A percentile compares a stretch with the other conserved stretches of the same genome.
phyloP scores from a whole-genome alignment of 805 yeast genomes.

The Metschnikowia vanudenii region DNA sequence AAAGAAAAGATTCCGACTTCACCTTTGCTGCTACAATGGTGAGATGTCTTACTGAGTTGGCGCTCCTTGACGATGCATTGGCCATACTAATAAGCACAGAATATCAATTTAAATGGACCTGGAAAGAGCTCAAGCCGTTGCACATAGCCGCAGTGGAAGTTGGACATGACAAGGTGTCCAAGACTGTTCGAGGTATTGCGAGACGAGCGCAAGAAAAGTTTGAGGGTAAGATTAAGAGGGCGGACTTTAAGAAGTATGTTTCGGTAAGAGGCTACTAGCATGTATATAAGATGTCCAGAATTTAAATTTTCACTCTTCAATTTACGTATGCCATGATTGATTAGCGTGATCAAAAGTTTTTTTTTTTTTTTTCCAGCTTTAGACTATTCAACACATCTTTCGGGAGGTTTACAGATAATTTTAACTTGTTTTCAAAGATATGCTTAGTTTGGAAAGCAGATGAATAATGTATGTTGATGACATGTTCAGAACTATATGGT shows the following conservation, averaged over 20 bases:
- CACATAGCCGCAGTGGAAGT: conserved; percentile 31
- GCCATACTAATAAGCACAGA: conserved; percentile 65
- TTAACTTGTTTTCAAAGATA: no score
- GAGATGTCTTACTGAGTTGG: conserved; percentile 51
- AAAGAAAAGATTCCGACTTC: conserved; percentile 52
- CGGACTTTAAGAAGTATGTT: conserved; percentile 33
- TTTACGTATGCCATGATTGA: no score
- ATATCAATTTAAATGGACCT: conserved; percentile 68
- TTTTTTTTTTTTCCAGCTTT: no score
- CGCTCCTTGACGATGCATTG: conserved; percentile 65
- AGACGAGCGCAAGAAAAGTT: conserved; percentile 34
- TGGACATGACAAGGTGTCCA: conserved; percentile 31
- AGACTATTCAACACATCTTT: no score
- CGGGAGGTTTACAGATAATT: no score
- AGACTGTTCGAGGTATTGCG: conserved; percentile 34
- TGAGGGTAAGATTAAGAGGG: conserved; percentile 40
- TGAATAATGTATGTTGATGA: no score
- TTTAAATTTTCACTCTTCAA: not conserved
- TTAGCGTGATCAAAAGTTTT: no score
- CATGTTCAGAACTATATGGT: not conserved
- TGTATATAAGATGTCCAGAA: conserved; percentile 8
- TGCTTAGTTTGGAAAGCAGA: no score
- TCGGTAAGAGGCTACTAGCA: conserved; percentile 32
- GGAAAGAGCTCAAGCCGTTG: conserved; percentile 34
- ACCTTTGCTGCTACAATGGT: conserved; percentile 75